These are phyloP conservation scores for Didymella arachidicola DNA, from an alignment of 2,329 filamentous ascomycete genomes.

Conservation along the genomic window DNA sequence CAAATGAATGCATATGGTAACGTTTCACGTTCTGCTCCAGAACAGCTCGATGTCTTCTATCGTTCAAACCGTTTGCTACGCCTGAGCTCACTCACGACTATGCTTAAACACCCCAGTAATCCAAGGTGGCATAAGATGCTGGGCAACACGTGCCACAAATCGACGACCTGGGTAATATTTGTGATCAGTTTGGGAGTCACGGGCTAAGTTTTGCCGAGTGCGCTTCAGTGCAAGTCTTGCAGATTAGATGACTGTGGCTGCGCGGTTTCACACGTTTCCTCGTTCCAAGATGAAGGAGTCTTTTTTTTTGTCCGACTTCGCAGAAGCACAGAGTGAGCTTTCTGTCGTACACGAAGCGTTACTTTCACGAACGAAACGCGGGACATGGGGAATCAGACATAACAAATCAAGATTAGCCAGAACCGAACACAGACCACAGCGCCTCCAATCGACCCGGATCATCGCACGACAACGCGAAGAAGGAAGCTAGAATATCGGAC, in stretches of 20 bases:
- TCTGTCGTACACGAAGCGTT: neutral
- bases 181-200: neutral
- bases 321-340: neutral
- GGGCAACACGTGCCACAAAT: neutral
- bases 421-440: neutral
- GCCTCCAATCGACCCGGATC: neutral
- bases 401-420: too few relatives aligned
- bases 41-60: neutral
- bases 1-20: neutral
- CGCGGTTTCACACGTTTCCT: neutral
- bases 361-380: neutral
- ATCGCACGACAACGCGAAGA: slow-evolving; percentile 3
- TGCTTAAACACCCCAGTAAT: neutral
- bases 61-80: neutral
- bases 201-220: neutral
- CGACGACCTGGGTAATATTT: neutral
- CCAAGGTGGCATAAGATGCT: neutral
- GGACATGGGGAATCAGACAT: neutral
- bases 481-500: slow-evolving; percentile 2
- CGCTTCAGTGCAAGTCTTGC: neutral
- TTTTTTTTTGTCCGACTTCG: neutral
- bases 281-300: neutral
- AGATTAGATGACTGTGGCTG: neutral
- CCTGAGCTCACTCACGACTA: neutral
- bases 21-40: neutral